These are phyloP conservation scores for Exserohilum rostratum DNA, from an alignment of 2,329 filamentous ascomycete species.

Conservation along the genomic window DNA sequence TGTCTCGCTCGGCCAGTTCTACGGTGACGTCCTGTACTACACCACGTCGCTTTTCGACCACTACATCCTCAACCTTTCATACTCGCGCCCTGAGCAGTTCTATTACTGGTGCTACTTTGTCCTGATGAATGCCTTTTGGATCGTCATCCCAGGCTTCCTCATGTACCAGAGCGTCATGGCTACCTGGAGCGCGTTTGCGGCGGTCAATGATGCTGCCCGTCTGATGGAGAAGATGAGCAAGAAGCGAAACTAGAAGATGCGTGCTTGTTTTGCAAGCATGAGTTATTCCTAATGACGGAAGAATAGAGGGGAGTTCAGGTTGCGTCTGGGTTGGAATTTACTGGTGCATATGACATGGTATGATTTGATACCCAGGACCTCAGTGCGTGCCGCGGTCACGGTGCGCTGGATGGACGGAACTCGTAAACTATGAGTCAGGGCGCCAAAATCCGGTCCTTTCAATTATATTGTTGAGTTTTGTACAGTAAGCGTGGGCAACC, in stretches of 20 bases:
- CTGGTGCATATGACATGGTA: background rate
- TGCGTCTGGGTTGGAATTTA: too few relatives aligned
- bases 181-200: slow-evolving; percentile 42
- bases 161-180: slow-evolving; percentile 44
- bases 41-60: slow-evolving; percentile 67
- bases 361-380: too few relatives aligned
- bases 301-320: too few relatives aligned
- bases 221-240: slow-evolving; percentile 34
- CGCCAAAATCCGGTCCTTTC: too few relatives aligned
- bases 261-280: background rate
- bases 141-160: slow-evolving; percentile 60
- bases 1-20: slow-evolving; percentile 68
- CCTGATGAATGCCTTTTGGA: slow-evolving; percentile 71
- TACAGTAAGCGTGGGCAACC: too few relatives aligned
- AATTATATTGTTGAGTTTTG: too few relatives aligned
- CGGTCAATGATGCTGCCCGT: slow-evolving; percentile 44
- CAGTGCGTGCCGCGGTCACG: too few relatives aligned
- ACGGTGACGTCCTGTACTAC: slow-evolving; percentile 69
- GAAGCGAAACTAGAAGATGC: slow-evolving; percentile 37
- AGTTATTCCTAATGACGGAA: too few relatives aligned
- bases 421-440: too few relatives aligned
- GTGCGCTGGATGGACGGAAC: too few relatives aligned
- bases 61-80: slow-evolving; percentile 59
- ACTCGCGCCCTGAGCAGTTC: slow-evolving; percentile 66
- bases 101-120: slow-evolving; percentile 73